A percentile compares a stretch with the other conserved stretches of the same genome.
These are phyloP conservation scores for Trifolium fragiferum DNA, from an alignment of 306 rosid genomes.

Conservation along the genomic window DNA sequence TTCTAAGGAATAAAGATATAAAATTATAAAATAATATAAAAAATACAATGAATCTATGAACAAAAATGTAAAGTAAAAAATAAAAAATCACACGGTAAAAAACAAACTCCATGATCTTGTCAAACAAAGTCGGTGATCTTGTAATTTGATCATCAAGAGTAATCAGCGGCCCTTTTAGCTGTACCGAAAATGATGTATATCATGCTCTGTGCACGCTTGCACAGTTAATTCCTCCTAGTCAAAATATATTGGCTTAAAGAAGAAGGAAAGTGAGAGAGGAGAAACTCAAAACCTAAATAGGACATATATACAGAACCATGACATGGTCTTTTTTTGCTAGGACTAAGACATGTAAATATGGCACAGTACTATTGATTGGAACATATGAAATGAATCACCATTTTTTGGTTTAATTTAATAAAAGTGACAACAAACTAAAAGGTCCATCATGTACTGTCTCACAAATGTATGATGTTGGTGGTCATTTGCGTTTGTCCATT, in stretches of 20 bases:
- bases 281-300: not conserved
- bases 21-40: too few relatives aligned
- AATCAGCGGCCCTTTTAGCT: not conserved
- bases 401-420: not conserved
- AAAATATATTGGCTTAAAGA: not conserved
- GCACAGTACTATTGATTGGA: constrained; percentile 5
- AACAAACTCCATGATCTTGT: too few relatives aligned
- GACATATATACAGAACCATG: not conserved
- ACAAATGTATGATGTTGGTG: constrained; percentile 8
- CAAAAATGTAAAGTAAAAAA: too few relatives aligned
- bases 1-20: too few relatives aligned
- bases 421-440: constrained; percentile 10
- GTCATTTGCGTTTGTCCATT: constrained; percentile 6
- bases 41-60: too few relatives aligned
- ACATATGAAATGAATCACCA: not conserved
- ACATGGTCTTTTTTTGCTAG: not conserved
- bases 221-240: not conserved
- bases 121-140: too few relatives aligned
- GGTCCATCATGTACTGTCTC: not conserved
- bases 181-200: not conserved
- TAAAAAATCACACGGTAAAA: too few relatives aligned
- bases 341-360: not conserved
- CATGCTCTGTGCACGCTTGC: not conserved
- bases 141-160: not conserved
- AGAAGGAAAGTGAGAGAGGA: not conserved